A percentile compares a stretch with the other conserved stretches of the same genome.
phyloP scores from a whole-genome alignment of 495 filamentous ascomycete species.

The Aspergillus hancockii region DNA sequence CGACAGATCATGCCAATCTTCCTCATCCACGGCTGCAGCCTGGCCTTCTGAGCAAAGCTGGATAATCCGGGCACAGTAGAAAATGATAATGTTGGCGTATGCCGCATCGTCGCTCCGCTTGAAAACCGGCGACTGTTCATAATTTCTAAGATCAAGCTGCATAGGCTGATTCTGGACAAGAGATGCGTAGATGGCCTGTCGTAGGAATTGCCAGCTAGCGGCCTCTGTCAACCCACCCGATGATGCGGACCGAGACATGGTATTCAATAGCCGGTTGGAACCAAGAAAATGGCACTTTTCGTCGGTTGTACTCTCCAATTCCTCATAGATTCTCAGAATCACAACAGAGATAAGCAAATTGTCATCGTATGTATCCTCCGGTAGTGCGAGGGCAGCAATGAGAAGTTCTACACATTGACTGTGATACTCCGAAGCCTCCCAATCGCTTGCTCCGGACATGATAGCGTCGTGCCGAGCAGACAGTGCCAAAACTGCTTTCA shows the following conservation, averaged over 20 bases:
- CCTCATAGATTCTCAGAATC: conserved; percentile 40
- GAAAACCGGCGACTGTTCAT: conserved; percentile 37
- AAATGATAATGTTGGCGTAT: conserved; percentile 37
- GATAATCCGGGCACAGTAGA: conserved; percentile 39
- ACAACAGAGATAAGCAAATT: conserved; percentile 40
- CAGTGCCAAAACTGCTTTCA: conserved; percentile 37
- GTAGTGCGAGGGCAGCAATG: conserved; percentile 30
- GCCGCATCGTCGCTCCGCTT: conserved; percentile 36
- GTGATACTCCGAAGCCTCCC: conserved; percentile 41
- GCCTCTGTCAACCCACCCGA: conserved; percentile 43
- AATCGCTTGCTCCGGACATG: conserved; percentile 30
- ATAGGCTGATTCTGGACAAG: conserved; percentile 38
- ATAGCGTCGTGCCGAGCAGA: conserved; percentile 40
- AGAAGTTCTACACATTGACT: conserved; percentile 39
- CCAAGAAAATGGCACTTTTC: conserved; percentile 40
- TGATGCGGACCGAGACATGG: conserved; percentile 36
- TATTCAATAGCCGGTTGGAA: conserved; percentile 39
- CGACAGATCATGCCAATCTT: conserved; percentile 26
- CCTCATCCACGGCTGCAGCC: conserved; percentile 20
- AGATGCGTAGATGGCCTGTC: conserved; percentile 44
- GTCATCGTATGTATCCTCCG: conserved; percentile 35
- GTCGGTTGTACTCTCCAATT: conserved; percentile 35
- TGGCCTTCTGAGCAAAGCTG: conserved; percentile 30
- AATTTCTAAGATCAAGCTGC: conserved; percentile 37
- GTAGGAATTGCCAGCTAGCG: conserved; percentile 43